phyloP scores from a whole-genome alignment of 129 eudicot species.

The Saposhnikovia divaricata region DNA sequence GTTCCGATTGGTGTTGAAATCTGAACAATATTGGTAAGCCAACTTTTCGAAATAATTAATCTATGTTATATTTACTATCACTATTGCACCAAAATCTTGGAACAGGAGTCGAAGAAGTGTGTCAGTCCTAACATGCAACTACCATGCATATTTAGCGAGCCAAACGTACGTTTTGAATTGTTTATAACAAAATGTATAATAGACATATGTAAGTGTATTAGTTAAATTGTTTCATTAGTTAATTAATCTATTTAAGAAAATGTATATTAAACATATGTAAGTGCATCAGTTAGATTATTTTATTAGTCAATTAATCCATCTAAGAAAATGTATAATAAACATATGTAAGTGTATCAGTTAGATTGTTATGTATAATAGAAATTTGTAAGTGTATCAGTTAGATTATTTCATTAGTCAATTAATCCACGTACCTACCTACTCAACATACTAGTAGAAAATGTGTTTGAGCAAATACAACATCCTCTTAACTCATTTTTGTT shows the following conservation, averaged over 20 bases:
- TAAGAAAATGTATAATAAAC: too few relatives aligned
- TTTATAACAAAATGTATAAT: too few relatives aligned
- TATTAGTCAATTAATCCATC: not conserved
- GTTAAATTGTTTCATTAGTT: not conserved
- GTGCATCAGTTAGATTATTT: too few relatives aligned
- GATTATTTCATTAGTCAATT: not conserved
- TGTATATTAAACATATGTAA: too few relatives aligned
- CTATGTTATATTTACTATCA: too few relatives aligned
- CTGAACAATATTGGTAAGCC: not conserved
- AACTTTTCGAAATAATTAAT: not conserved
- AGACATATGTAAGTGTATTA: too few relatives aligned
- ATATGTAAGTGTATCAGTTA: not conserved
- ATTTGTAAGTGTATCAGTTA: not conserved
- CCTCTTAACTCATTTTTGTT: too few relatives aligned
- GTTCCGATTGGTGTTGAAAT: not conserved
- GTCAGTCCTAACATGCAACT: not conserved
- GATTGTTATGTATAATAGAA: not conserved
- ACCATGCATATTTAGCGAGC: not conserved
- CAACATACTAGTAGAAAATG: too few relatives aligned
- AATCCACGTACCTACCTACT: not conserved
- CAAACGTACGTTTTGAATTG: not conserved
- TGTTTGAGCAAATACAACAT: too few relatives aligned
- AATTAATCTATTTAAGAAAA: too few relatives aligned
- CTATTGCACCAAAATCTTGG: not conserved
- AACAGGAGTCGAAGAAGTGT: not conserved